Evolutionary conservation across 139 green algal genomes (phyloP), one percentile per base, ranked within the genome.

Genomic region (Asterochloris sp.): DNA sequence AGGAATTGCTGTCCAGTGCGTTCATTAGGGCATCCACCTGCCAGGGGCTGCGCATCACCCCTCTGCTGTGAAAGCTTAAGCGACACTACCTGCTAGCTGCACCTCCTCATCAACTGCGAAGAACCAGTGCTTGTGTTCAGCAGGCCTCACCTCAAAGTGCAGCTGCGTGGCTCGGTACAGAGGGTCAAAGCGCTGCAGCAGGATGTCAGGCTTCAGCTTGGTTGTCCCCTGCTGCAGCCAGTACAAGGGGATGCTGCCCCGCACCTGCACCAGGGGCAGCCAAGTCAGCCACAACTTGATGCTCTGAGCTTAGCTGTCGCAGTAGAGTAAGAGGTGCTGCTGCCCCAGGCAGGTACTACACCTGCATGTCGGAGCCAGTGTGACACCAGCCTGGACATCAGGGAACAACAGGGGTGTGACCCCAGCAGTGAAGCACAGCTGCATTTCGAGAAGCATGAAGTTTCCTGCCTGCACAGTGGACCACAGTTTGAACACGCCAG

Each of bases 211-310:
- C 81, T 96, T 94, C 16, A 95, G 87, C 13, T 89, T 78, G 26
- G 69, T 69, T 9, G 73, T 61, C 27, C 62, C 61, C 80, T 96
- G 89, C 86, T 99, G 96, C 15, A 78, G 90, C 96, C 96, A 99
- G 83, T 95, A 98, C 79, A 99, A 90, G 12, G 96, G 96, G 75
- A 99, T 94, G 74, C 86, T 94, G 62, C 95, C 96, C 4, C 96
- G 90, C 47, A 98, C 78, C 93, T 98, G 95, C 47, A 86, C 14
- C 12, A 76, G 9, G 79, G n/a, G 19, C 15, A 66, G 17, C 38
- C 21, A 64, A 10, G 10, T 78, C 8, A 78, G 10, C 11, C 38
- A 54, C 38, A 2, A 54, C 38, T 54, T 54, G 38, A 54, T 54
- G 38, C 38, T 54, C 38, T 63, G 15, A 61, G 16, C 13, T 63